phyloP scores from a whole-genome alignment of 352 stramenopile genomes.

The Phytophthora hybrid region DNA sequence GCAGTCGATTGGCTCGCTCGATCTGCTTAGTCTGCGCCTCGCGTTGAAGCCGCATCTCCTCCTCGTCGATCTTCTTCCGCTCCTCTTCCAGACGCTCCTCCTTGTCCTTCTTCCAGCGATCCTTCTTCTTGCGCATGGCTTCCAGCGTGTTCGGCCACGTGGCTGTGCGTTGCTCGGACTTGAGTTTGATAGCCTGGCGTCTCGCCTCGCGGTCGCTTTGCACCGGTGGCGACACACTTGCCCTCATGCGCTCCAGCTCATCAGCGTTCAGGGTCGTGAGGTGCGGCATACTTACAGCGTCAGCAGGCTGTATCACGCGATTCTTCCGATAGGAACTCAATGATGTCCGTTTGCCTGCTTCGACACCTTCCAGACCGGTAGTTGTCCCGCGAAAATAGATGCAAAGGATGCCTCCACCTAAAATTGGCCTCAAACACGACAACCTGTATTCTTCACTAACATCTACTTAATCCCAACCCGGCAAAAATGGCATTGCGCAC shows the following conservation, averaged over 20 bases:
- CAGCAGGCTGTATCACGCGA: not conserved
- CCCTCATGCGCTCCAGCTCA: conserved; percentile 76
- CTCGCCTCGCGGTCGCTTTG: conserved; percentile 77
- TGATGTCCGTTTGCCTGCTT: not conserved
- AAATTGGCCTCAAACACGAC: not conserved
- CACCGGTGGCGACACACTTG: conserved; percentile 69
- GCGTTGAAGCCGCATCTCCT: conserved; percentile 80
- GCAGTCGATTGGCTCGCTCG: conserved; percentile 79
- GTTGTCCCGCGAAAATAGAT: conserved; percentile 7
- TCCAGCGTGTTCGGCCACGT: conserved; percentile 94
- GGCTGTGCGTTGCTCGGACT: conserved; percentile 84
- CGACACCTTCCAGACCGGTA: not conserved
- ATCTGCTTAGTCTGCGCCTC: conserved; percentile 85
- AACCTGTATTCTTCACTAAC: not conserved
- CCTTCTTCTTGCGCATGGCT: conserved; percentile 90
- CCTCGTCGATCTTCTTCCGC: conserved; percentile 77
- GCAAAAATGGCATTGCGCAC: not conserved
- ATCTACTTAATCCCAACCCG: too few species aligned
- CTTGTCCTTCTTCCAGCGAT: conserved; percentile 92
- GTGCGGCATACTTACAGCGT: conserved; percentile 36
- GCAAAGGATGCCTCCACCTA: not conserved
- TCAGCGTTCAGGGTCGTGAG: conserved; percentile 62
- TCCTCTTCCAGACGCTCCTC: conserved; percentile 84
- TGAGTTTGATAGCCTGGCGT: conserved; percentile 68
- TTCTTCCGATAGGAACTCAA: not conserved